phyloP scores from a whole-genome alignment of 139 green algal genomes.

The Dunaliella sp. region DNA sequence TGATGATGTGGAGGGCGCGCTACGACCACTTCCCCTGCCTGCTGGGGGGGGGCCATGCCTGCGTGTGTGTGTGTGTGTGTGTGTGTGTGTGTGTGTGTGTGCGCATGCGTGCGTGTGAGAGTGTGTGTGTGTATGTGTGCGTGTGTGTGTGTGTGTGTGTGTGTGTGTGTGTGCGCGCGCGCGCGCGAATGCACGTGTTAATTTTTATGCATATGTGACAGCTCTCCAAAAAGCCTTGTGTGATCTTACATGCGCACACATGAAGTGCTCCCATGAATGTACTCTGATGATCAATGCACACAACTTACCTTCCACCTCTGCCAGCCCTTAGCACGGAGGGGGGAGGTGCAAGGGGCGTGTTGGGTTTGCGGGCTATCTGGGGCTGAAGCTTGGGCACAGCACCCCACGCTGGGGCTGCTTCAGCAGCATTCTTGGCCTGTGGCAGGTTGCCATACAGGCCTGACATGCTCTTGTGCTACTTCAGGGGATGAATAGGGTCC shows the following conservation, averaged over 20 bases:
- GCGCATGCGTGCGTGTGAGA: not conserved
- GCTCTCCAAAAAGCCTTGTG: not conserved
- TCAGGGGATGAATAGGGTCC: too few relatives aligned
- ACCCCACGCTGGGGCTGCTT: conserved; percentile 7
- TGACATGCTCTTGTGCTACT: too few relatives aligned
- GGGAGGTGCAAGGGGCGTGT: conserved; percentile 14
- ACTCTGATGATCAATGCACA: not conserved
- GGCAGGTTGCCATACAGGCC: conserved; percentile 61
- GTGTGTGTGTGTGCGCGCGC: not conserved
- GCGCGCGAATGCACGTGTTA: not conserved
- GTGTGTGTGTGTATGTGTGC: conserved; percentile 1
- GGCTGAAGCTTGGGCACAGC: conserved; percentile 33
- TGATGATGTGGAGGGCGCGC: not conserved
- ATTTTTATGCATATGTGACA: too few relatives aligned
- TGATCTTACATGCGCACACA: not conserved
- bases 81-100: conserved; percentile 10
- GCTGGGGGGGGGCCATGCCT: conserved; percentile 3
- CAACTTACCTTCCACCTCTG: conserved; percentile 16
- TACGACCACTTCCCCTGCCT: not conserved
- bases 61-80: conserved; percentile 3
- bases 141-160: not conserved
- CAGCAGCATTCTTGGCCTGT: conserved; percentile 28
- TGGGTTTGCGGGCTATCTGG: not conserved
- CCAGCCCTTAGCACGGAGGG: conserved; percentile 29
- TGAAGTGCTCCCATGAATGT: too few relatives aligned